Conservation (phyloP, 225 moss, liverwort and hornwort species). For the Lunularia cruciata region DNA sequence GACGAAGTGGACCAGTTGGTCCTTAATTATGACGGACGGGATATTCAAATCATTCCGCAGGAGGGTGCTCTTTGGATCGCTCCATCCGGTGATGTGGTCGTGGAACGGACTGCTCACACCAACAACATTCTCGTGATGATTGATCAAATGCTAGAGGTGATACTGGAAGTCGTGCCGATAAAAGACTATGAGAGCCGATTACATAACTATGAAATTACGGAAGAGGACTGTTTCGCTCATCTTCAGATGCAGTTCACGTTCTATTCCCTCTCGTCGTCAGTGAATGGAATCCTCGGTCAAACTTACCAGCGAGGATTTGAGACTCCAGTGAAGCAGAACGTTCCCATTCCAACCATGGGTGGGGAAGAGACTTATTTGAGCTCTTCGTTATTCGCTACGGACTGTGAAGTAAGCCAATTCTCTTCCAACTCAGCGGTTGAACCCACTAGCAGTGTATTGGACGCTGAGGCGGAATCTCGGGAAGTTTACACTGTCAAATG, state of each 20-base stretch:
- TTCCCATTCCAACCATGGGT: slow-evolving; percentile 43
- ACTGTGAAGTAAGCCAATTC: slow-evolving; percentile 38
- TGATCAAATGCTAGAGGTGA: slow-evolving; percentile 32
- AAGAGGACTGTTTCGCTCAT: slow-evolving; percentile 48
- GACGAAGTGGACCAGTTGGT: slow-evolving; percentile 32
- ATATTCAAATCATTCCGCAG: neutral
- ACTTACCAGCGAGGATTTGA: slow-evolving; percentile 51
- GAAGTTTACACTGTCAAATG: neutral
- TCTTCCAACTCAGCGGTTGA: neutral
- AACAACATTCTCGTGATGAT: slow-evolving; percentile 36
- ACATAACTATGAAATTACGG: slow-evolving; percentile 43
- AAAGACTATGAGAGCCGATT: slow-evolving; percentile 38
- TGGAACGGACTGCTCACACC: slow-evolving; percentile 27
- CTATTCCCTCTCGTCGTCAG: slow-evolving; percentile 41
- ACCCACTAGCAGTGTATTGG: neutral
- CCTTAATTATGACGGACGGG: slow-evolving; percentile 23
- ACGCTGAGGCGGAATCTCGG: neutral
- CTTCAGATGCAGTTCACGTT: slow-evolving; percentile 49
- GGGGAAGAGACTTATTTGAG: slow-evolving; percentile 29
- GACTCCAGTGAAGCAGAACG: slow-evolving; percentile 35
- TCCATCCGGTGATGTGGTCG: slow-evolving; percentile 4
- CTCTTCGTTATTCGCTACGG: slow-evolving; percentile 39
- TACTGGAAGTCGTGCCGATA: slow-evolving; percentile 46
- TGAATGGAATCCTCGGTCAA: slow-evolving; percentile 55
- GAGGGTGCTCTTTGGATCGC: slow-evolving; percentile 34